Evolutionary conservation across 2,329 filamentous ascomycete species (phyloP).

Genomic region (Cladosporium sp.): DNA sequence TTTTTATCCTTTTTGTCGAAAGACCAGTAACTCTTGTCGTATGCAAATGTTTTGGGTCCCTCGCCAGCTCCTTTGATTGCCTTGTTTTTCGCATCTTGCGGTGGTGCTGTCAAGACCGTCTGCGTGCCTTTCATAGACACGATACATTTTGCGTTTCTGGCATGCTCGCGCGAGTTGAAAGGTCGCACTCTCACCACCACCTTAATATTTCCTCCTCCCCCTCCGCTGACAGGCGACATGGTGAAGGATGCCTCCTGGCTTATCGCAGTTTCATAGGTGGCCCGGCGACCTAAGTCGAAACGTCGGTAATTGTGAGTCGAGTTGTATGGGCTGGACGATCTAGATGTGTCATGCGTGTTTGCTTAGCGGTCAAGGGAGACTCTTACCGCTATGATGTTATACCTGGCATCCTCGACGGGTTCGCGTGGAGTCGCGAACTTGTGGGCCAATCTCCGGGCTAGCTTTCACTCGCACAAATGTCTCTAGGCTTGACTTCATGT

Average conservation of each 20-base stretch:
- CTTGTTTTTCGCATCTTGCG: conserved; percentile 62
- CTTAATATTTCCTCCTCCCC: conserved; percentile 95
- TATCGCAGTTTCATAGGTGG: conserved; percentile 17
- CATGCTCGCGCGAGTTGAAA: conserved; percentile 83
- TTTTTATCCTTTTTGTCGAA: conserved; percentile 77
- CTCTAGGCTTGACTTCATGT: too few species aligned
- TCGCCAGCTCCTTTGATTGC: conserved; percentile 59
- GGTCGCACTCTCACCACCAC: conserved; percentile 96
- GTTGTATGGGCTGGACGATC: not conserved
- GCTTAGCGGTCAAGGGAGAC: not conserved
- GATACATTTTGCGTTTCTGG: conserved; percentile 91
- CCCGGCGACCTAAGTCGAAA: not conserved
- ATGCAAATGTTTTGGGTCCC: conserved; percentile 82
- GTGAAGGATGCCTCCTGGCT: conserved; percentile 6
- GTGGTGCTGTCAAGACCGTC: conserved; percentile 71
- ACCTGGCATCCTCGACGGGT: not conserved
- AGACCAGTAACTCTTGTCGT: conserved; percentile 97
- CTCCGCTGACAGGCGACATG: conserved; percentile 24
- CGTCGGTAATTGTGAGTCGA: not conserved
- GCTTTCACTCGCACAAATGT: not conserved
- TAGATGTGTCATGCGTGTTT: too few species aligned
- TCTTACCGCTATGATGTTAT: not conserved
- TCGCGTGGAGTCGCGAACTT: not conserved
- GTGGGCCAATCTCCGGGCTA: not conserved
- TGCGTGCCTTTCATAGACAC: conserved; percentile 94